Base-by-base conservation (phyloP, 805 yeast species). In the Pichia thaimueangensis region DNA sequence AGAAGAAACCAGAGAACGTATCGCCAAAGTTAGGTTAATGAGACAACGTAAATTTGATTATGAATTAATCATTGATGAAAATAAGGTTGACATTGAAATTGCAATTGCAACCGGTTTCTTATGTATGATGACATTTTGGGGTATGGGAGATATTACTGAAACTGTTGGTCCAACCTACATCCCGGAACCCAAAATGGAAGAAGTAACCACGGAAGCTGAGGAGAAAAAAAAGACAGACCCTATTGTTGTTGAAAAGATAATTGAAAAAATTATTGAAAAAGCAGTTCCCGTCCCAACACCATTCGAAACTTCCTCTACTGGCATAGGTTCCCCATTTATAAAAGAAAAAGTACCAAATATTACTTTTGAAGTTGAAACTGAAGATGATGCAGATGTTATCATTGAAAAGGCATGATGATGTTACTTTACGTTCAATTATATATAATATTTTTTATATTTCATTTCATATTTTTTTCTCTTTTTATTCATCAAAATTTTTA, bases 41-140 rank as follows among this genome's bases (percentile, higher is more conserved):
- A 67, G 83, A 53, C 78, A 73, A 52, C 71, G 76, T 64, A 68
- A 70, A 50, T 68, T 77, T 49, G 84, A 80, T 56, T 80, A 72
- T 59, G 83, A 78, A 58, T 48, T 79, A 45, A 57, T 73, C 27
- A 57, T 78, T 22, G 82, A 78, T 55, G 71, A 67, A 39, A 40
- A 54, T 2, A 63, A 65, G 48, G 60, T 76, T 22, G 78, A 74
- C 52, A 55, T 64, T n/a, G 74, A 73, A 42, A 62, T 71, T 32
- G 82, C 75, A 3, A 55, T 80, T 39, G 74, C 78, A n/a, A 76
- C 84, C 6, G 82, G 71, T 1, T 79, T 78, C 50, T 59, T 76
- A 41, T 68, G 82, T 16, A 77, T 79, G 80, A 64, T 75, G 62
- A 74, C 82, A n/a, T 79, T 77, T 58, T 79, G 86, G 86, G 78